Conservation (phyloP, 805 yeast species). For the Clavispora fructus region DNA sequence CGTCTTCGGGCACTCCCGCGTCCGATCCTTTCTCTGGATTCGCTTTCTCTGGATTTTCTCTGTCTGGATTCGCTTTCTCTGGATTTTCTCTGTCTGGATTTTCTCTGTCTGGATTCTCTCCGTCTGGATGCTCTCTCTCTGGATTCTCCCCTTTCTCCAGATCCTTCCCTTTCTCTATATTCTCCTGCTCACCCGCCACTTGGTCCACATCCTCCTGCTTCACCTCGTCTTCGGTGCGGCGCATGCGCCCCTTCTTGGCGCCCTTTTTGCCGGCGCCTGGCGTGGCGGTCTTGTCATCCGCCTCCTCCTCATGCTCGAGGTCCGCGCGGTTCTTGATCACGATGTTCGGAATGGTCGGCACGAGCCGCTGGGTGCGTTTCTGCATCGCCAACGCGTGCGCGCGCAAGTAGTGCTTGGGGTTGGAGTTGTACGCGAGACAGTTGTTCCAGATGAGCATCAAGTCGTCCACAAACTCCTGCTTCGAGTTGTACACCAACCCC, state of each 20-base stretch:
- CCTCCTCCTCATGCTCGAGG: conserved; percentile 57
- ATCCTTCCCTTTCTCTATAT: conserved; percentile 8
- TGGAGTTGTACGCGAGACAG: conserved; percentile 88
- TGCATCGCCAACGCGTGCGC: conserved; percentile 96
- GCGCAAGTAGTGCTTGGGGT: conserved; percentile 86
- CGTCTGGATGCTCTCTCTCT: no score
- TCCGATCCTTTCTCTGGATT: no score
- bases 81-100: no score
- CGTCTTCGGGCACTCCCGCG: conserved; percentile 11
- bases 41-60: no score
- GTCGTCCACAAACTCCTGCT: conserved; percentile 90
- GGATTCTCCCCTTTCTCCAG: conserved; percentile 2
- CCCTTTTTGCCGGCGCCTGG: conserved; percentile 31
- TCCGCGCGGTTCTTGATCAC: conserved; percentile 67
- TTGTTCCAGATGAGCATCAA: conserved; percentile 93
- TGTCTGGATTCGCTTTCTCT: no score
- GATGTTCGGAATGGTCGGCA: conserved; percentile 88
- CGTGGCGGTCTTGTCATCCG: conserved; percentile 17
- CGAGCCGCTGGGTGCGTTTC: conserved; percentile 68
- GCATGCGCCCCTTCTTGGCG: conserved; percentile 37
- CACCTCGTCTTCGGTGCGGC: conserved; percentile 26
- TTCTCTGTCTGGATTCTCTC: no score
- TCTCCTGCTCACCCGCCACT: conserved; percentile 2
- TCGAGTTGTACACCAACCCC: conserved; percentile 73
- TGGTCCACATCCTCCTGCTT: conserved; percentile 21